Evolutionary conservation across 1,139 yeast genomes (phyloP).

Genomic region (Candida gigantensis): DNA sequence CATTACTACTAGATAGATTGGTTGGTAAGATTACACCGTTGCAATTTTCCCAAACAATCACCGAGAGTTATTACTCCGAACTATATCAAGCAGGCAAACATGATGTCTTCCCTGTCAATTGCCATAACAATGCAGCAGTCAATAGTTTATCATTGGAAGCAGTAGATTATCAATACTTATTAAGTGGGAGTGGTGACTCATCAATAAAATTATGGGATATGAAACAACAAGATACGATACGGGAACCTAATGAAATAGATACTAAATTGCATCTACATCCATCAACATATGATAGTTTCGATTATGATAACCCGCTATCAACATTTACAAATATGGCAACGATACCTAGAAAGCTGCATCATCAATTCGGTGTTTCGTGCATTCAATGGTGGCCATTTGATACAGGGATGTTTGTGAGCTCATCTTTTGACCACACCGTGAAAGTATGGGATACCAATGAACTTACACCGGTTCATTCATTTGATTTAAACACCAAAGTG

Average conservation of each 20-base stretch:
- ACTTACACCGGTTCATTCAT: slow-evolving; percentile 63
- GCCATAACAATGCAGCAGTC: slow-evolving; percentile 52
- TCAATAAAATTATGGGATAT: slow-evolving; percentile 65
- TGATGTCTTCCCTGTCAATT: slow-evolving; percentile 38
- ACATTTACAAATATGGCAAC: slow-evolving; percentile 34
- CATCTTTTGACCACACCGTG: slow-evolving; percentile 77
- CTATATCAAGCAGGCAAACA: slow-evolving; percentile 24
- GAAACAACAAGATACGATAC: slow-evolving; percentile 15
- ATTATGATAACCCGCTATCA: slow-evolving; percentile 29
- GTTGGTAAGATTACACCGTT: slow-evolving; percentile 30
- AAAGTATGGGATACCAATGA: slow-evolving; percentile 81
- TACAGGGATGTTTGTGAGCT: slow-evolving; percentile 80
- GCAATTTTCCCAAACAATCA: slow-evolving; percentile 39
- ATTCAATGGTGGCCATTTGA: slow-evolving; percentile 90
- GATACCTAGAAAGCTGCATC: slow-evolving; percentile 58
- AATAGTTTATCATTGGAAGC: slow-evolving; percentile 68
- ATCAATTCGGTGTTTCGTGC: slow-evolving; percentile 71
- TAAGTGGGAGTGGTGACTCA: slow-evolving; percentile 81
- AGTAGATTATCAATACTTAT: slow-evolving; percentile 47
- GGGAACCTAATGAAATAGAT: slow-evolving; percentile 19
- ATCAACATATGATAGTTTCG: slow-evolving; percentile 19
- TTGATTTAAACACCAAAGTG: slow-evolving; percentile 54
- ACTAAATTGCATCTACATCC: slow-evolving; percentile 9
- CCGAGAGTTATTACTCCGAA: slow-evolving; percentile 40
- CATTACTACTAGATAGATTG: slow-evolving; percentile 37